A percentile compares a stretch with the other conserved stretches of the same genome.
Conservation (phyloP, 2,329 filamentous ascomycete species). For the Aspergillus melleus region DNA sequence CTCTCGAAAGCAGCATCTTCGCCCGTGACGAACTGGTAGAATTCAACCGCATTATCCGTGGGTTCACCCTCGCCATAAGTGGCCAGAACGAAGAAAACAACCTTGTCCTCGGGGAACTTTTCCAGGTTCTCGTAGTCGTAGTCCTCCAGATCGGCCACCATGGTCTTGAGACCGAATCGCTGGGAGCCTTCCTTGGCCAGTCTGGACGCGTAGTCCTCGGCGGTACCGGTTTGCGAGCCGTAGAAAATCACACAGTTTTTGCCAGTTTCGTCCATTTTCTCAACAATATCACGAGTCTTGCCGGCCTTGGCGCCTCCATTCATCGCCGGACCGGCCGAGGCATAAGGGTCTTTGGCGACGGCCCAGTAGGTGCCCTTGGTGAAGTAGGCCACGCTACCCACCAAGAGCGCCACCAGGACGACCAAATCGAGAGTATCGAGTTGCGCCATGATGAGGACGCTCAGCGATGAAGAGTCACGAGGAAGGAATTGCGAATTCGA, state of each 20-base stretch:
- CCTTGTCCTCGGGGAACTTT: conserved; percentile 80
- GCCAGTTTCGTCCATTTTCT: conserved; percentile 91
- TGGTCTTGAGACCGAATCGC: conserved; percentile 92
- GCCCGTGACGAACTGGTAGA: conserved; percentile 90
- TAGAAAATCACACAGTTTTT: conserved; percentile 99
- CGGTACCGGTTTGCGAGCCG: conserved; percentile 96
- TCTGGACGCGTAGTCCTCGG: conserved; percentile 95
- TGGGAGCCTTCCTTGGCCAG: conserved; percentile 97
- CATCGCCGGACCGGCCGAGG: conserved; percentile 62
- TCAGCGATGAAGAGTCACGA: conserved; percentile 4
- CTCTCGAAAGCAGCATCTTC: conserved; percentile 82
- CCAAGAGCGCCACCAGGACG: conserved; percentile 80
- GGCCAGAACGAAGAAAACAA: conserved; percentile 92
- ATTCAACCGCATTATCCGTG: conserved; percentile 97
- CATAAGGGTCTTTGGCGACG: conserved; percentile 84
- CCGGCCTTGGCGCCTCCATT: conserved; percentile 71
- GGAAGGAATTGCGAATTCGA: background rate
- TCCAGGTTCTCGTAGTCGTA: conserved; percentile 97
- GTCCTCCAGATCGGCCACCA: conserved; percentile 97
- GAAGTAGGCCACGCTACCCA: conserved; percentile 92
- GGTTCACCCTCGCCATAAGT: conserved; percentile 98
- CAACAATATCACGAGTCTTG: conserved; percentile 86
- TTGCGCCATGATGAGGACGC: conserved; percentile 70
- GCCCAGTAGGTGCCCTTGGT: conserved; percentile 91
- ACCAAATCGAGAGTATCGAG: conserved; percentile 93